Evolutionary conservation across 805 yeast genomes (phyloP), one percentile per base, ranked within the genome.

Genomic region (Metschnikowia gelsemii): DNA sequence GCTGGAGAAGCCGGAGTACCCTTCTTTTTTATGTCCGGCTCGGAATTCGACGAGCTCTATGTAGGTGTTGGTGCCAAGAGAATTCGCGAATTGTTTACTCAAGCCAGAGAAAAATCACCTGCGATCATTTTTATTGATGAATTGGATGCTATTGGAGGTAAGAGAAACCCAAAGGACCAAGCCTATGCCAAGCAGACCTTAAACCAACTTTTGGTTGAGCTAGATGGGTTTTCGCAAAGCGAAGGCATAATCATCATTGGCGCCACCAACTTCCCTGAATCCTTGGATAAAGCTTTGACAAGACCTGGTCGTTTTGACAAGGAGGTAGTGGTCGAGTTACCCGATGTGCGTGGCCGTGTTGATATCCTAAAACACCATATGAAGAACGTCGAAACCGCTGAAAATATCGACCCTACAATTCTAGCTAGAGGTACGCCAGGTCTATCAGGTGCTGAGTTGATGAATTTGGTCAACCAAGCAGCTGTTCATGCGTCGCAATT

Each of bases 1-100:
- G 99, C 99, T 6, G 98, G 98, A 50, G 98, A 91, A 66, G 98
- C 99, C 5, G 98, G 96, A 42, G 98, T 93, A 18, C 99, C 98
- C 31, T 93, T 93, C 61, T 91, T 90, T 67, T 91, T 91, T 66
- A 91, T 93, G 97, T 87, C 96, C 5, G 99, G 99, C 34, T 87
- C 96, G 1, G 99, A 93, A 63, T 93, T 93, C 61, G 99, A 95
- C 62, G 99, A 93, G 67, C 78, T 95, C 53, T 93, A 91, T 58
- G 99, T 93, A 16, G 99, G 99, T 62, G 98, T 95, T 33, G 99
- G 99, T 61, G 99, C 99, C 40, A 91, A 90, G 64, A 79, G 99
- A 59, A 95, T 93, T 42, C 83, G 99, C 55, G 99, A 95, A 58
- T 75, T 93, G 50, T 93, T 93, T 57, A 70, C 82, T 5, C 95